Base-by-base conservation (phyloP, 805 yeast genomes). In the Yamadazyma phyllophila region DNA sequence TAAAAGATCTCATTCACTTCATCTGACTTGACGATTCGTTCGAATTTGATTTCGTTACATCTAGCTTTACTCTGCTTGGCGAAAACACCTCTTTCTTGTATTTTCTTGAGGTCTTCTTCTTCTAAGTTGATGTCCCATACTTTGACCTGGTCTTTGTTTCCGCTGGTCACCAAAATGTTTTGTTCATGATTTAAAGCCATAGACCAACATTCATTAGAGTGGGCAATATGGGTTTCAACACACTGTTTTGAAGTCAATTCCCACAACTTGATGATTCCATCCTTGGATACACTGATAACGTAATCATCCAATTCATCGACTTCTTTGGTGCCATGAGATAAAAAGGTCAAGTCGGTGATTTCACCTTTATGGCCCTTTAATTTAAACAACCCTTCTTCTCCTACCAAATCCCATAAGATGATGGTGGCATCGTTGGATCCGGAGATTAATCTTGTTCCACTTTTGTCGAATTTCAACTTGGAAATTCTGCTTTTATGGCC, bases 371-470 rank as follows among this genome's bases (percentile, higher is more conserved):
- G 99, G 5, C 97, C 90, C 61, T 87, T 81, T 49, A 94, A 74
- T 57, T 92, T 85, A 69, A 80, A 87, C 29, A 92, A 66, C 10
- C 99, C 99, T 24, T 79, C 82, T 71, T 94, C 99, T 8, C 88
- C 86, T 12, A 94, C 91, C 45, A 94, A 77, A 69, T 94, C 99
- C 99, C 99, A 94, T 54, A 90, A 74, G 50, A 94, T 85, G 29
- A 92, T 80, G 44, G 80, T 73, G 3, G 97, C 78, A 64, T 94
- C 99, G 40, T 79, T 78, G 1, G 96, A 83, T 2, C 98, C 99
- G 5, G 96, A 86, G 27, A 83, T 77, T 13, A 94, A 69, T 50
- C 94, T 73, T 0, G 98, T 90, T 38, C 98, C 98, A 32, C 84
- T 82, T 12, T 63, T 56, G 60, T 91, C 97, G 58, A 92, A 94